These are phyloP conservation scores for Populus alba DNA, from an alignment of 345 rosid genomes.

Conservation along the genomic window DNA sequence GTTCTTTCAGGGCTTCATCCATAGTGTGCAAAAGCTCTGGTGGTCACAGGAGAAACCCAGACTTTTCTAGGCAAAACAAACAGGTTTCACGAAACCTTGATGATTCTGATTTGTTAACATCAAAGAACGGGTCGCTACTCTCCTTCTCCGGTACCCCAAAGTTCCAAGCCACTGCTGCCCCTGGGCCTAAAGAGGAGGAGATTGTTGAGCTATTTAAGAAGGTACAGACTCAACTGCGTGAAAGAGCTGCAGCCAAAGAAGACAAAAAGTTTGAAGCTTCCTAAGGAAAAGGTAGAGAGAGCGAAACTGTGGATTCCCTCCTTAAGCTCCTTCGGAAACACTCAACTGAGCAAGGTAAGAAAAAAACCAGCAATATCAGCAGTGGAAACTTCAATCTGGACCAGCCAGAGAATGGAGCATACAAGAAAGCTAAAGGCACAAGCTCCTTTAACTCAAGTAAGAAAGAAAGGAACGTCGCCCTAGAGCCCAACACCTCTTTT, in stretches of 20 bases:
- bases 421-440: constrained; percentile 39
- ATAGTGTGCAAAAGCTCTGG: constrained; percentile 56
- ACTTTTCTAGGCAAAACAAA: constrained; percentile 60
- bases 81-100: constrained; percentile 52
- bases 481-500: constrained; percentile 38
- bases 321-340: constrained; percentile 80
- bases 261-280: constrained; percentile 53
- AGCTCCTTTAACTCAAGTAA: constrained; percentile 26
- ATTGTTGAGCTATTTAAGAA: constrained; percentile 83
- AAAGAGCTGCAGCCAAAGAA: constrained; percentile 68
- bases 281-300: constrained; percentile 58
- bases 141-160: constrained; percentile 60
- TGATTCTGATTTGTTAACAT: constrained; percentile 51
- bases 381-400: constrained; percentile 33
- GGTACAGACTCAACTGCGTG: constrained; percentile 84
- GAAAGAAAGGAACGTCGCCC: constrained; percentile 18
- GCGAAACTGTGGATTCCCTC: constrained; percentile 74
- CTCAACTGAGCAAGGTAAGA: constrained; percentile 62
- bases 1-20: constrained; percentile 30
- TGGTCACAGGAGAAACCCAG: constrained; percentile 65
- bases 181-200: constrained; percentile 81
- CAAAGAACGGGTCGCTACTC: constrained; percentile 60
- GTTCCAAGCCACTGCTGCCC: constrained; percentile 70
- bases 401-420: constrained; percentile 23
- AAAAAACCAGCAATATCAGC: constrained; percentile 29